phyloP scores from a whole-genome alignment of 1,139 yeast genomes.

The Geotrichum fermentans region DNA sequence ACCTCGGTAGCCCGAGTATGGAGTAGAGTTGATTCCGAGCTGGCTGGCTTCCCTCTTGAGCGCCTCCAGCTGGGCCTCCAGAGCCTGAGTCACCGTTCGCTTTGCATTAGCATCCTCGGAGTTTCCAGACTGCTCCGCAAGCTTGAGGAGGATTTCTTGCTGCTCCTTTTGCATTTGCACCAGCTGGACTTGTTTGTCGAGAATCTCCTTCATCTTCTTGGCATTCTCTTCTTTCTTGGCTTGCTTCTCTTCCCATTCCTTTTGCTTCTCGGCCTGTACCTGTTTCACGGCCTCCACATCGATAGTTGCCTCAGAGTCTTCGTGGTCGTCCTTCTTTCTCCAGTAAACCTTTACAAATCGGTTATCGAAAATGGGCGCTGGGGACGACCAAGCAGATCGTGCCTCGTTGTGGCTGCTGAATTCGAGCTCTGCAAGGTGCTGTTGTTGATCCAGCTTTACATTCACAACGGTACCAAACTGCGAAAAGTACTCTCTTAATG shows the following conservation, averaged over 20 bases:
- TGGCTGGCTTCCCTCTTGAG: conserved; percentile 36
- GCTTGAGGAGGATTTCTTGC: conserved; percentile 29
- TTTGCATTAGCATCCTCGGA: conserved; percentile 30
- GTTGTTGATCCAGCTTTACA: conserved; percentile 32
- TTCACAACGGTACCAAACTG: conserved; percentile 40
- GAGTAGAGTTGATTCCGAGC: conserved; percentile 25
- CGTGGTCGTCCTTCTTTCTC: conserved; percentile 28
- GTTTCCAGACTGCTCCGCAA: conserved; percentile 29
- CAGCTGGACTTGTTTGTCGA: conserved; percentile 37
- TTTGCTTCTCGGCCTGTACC: conserved; percentile 41
- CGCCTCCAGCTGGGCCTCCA: conserved; percentile 35
- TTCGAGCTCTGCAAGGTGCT: conserved; percentile 40
- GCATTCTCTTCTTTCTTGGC: conserved; percentile 37
- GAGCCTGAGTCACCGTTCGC: conserved; percentile 33
- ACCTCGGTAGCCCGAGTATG: conserved; percentile 15
- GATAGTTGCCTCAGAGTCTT: conserved; percentile 26
- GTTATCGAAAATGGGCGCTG: conserved; percentile 46
- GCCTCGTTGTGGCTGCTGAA: conserved; percentile 41
- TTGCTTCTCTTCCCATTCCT: conserved; percentile 41
- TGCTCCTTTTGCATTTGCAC: conserved; percentile 35
- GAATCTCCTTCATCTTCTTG: conserved; percentile 35
- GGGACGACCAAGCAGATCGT: conserved; percentile 42
- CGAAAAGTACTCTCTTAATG: conserved; percentile 38
- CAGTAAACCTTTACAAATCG: conserved; percentile 47
- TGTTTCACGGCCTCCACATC: conserved; percentile 40